Conservation (phyloP, 2,329 filamentous ascomycete genomes). For the Diaporthe helianthi region DNA sequence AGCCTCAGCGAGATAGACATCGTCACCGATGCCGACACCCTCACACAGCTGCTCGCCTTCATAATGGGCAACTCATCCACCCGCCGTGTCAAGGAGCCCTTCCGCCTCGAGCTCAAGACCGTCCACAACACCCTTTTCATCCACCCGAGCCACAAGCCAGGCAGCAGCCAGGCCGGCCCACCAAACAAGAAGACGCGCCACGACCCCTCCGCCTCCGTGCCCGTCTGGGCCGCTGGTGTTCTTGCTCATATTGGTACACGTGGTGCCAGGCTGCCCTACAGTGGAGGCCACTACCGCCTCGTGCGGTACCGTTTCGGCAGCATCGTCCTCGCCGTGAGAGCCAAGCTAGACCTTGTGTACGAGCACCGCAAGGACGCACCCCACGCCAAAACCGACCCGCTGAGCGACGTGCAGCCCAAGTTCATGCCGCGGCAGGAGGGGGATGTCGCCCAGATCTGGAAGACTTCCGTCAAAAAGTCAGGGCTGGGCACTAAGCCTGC, state of each 20-base stretch:
- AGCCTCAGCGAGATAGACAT: slow-evolving; percentile 23
- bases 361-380: background rate
- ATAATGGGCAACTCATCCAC: background rate
- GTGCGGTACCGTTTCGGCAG: slow-evolving; percentile 24
- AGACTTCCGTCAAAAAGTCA: slow-evolving; percentile 10
- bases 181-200: background rate
- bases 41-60: slow-evolving; percentile 22
- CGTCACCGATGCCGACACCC: slow-evolving; percentile 24
- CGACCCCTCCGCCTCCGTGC: background rate
- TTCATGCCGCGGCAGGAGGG: background rate
- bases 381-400: background rate
- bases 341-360: slow-evolving; percentile 25
- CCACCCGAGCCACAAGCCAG: background rate
- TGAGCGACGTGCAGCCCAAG: background rate
- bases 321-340: slow-evolving; percentile 19
- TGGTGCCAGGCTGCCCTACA: background rate
- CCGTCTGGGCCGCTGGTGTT: slow-evolving; percentile 23
- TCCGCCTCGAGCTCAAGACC: slow-evolving; percentile 31
- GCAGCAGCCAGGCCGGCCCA: slow-evolving; percentile 21
- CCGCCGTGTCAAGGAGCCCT: background rate
- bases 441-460: background rate
- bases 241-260: background rate
- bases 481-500: slow-evolving; percentile 7
- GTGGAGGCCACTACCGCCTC: slow-evolving; percentile 25
- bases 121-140: slow-evolving; percentile 31